Base-by-base conservation (phyloP, 495 filamentous ascomycete genomes). In the Daldinia caldariorum region DNA sequence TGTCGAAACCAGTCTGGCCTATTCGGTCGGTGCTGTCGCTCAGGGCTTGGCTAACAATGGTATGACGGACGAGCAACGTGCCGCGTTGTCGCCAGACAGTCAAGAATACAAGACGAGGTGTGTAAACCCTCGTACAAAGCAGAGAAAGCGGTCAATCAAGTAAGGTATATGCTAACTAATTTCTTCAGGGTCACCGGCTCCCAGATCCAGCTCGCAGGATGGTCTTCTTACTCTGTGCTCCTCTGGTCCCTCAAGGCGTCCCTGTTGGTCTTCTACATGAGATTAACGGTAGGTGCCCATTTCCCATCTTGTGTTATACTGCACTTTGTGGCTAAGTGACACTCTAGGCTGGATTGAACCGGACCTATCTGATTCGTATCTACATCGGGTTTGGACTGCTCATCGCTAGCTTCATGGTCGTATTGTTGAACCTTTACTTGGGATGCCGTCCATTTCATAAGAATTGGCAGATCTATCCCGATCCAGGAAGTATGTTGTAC, bases 1-100 rank as follows among this genome's bases (percentile, higher is more conserved):
- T 4, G 64, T 76, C 9, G 77, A 82, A 72, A 74, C 77, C 0
- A 72, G 74, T 26, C 69, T 81, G 10, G 79, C 79, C 1, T 82
- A 81, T 31, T 71, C 71, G 6, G 77, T 80, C 31, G 81, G 77
- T 20, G 70, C 75, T 58, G 80, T 80, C 66, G 87, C 82, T 54
- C 73, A 79, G 18, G 88, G 88, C 1, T 79, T 90, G 32, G 86
- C 87, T 32, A 90, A 90, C 72, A 89, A 87, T 73, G 69, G 82
- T 67, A 88, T 89, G 86, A 87, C 86, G 4, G 82, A 85, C 39
- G 81, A 80, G 18, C 69, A 86, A 60, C 80, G 87, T 20, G 71
- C 64, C 7, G 59, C 78, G 0, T 76, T 89, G 8, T 75, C 77
- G 10, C 80, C 84, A 0, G 63, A 73, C n/a, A 83, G 82, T 13